Percentiles rank a stretch among this genome's conserved stretches.
phyloP scores from a whole-genome alignment of 768 basidiomycete genomes.

The Pleurotus eryngii region DNA sequence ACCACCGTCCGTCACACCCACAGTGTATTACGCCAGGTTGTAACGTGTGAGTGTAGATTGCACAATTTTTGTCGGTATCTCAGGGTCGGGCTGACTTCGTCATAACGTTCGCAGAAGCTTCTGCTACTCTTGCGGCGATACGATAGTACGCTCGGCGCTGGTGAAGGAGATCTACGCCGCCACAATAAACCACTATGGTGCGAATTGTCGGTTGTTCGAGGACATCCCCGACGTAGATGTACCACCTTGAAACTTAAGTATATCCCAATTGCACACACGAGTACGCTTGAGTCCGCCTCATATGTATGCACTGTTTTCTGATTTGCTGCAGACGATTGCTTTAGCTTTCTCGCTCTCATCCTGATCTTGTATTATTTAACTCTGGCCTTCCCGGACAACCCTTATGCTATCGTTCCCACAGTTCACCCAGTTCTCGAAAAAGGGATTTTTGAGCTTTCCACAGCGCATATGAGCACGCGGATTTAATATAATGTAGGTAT shows the following conservation, averaged over 20 bases:
- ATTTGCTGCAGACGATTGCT: background rate
- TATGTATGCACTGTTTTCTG: no score
- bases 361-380: no score
- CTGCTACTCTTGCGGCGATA: constrained; percentile 13
- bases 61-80: background rate
- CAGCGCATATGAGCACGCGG: no score
- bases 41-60: constrained; percentile 33
- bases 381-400: no score
- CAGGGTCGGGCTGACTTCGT: background rate
- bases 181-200: constrained; percentile 5
- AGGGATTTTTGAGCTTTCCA: no score
- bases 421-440: no score
- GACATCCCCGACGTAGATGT: constrained; percentile 8
- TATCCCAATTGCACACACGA: no score
- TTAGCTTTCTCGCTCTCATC: no score
- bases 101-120: constrained; percentile 6
- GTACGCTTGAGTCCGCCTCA: no score
- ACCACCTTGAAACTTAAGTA: background rate
- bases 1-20: background rate
- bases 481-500: no score
- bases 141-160: constrained; percentile 10
- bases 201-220: constrained; percentile 11
- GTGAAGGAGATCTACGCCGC: constrained; percentile 1
- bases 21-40: constrained; percentile 59
- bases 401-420: no score